phyloP scores from a whole-genome alignment of 164 flowering plant species.

The Vitis riparia region DNA sequence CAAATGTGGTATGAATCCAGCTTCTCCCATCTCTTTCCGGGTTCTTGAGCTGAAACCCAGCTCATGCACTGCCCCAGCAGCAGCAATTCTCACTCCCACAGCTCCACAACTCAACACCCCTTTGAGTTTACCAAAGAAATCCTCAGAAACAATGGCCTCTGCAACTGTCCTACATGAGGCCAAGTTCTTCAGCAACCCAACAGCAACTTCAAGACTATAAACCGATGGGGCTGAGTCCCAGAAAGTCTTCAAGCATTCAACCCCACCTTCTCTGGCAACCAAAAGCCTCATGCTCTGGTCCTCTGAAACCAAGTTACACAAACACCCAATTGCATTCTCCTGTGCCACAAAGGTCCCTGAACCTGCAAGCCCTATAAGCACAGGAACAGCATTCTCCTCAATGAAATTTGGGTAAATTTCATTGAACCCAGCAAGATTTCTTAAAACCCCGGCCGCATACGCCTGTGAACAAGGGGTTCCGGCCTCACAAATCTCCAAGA shows the following conservation, averaged over 20 bases:
- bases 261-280: constrained; percentile 64
- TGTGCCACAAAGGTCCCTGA: constrained; percentile 72
- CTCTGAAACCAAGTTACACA: constrained; percentile 55
- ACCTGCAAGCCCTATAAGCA: constrained; percentile 48
- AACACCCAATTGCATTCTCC: constrained; percentile 77
- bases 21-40: background rate
- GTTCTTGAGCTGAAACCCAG: background rate
- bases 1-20: background rate
- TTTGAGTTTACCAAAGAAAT: constrained; percentile 47
- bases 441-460: constrained; percentile 73
- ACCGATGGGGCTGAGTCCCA: constrained; percentile 58
- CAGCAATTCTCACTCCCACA: background rate
- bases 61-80: background rate
- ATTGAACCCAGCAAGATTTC: constrained; percentile 57
- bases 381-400: constrained; percentile 66
- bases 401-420: constrained; percentile 61
- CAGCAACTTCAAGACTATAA: constrained; percentile 55
- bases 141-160: constrained; percentile 52
- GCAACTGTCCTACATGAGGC: constrained; percentile 45
- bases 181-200: constrained; percentile 52
- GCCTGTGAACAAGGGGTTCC: constrained; percentile 87
- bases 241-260: constrained; percentile 62
- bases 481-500: constrained; percentile 68
- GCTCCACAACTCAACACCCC: constrained; percentile 2
- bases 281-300: constrained; percentile 59